phyloP scores from a whole-genome alignment of 2,329 filamentous ascomycete genomes.

The Stachybotrys chlorohalonatus region DNA sequence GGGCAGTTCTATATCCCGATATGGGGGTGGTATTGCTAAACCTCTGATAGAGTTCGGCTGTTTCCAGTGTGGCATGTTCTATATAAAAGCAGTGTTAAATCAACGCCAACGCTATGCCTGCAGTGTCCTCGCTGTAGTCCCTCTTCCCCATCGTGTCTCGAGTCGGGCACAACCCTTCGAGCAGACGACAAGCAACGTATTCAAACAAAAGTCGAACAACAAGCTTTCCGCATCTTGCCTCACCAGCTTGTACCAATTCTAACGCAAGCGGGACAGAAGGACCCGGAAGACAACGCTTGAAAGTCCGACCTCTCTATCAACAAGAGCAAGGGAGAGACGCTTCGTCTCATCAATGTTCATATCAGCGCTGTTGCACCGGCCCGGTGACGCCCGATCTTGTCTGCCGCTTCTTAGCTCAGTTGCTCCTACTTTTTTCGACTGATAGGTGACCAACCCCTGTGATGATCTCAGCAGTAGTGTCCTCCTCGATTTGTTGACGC shows the following conservation, averaged over 20 bases:
- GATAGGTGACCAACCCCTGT: constrained; percentile 48
- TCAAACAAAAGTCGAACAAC: no score
- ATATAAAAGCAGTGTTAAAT: not conserved
- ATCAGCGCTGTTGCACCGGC: not conserved
- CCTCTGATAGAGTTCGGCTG: not conserved
- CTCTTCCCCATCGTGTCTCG: not conserved
- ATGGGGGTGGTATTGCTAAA: not conserved
- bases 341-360: no score
- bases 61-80: not conserved
- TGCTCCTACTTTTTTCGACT: constrained; percentile 29
- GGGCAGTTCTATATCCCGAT: not conserved
- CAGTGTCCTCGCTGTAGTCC: not conserved
- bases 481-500: not conserved
- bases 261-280: no score
- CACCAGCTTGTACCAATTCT: no score
- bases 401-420: constrained; percentile 16
- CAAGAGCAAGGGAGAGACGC: no score
- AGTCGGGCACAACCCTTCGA: no score
- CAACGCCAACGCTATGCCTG: not conserved
- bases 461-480: constrained; percentile 43
- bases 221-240: no score
- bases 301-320: no score
- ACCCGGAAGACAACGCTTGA: no score
- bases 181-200: no score
- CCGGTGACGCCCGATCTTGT: not conserved